Percentiles rank a stretch among this genome's conserved stretches.
Evolutionary conservation across 805 yeast genomes (phyloP).

Genomic region (Candida sithepensis): DNA sequence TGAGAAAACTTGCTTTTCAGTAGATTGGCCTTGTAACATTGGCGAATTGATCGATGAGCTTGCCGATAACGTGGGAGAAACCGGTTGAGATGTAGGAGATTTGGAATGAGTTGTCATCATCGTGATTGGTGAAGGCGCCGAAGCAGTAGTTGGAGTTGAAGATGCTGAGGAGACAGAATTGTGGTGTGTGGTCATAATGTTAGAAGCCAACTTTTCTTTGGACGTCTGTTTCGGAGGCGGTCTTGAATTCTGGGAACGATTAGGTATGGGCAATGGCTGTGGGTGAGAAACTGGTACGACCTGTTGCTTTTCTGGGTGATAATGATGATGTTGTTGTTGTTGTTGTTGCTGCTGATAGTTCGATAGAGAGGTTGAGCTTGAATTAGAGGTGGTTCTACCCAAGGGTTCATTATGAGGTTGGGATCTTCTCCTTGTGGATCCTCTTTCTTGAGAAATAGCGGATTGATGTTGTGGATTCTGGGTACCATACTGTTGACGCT

Average conservation of each 20-base stretch:
- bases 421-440: constrained; percentile 1
- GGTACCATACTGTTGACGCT: neutral
- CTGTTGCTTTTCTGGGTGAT: neutral
- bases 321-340: neutral
- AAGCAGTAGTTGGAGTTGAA: neutral
- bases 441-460: constrained; percentile 11
- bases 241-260: constrained; percentile 8
- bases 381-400: neutral
- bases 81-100: constrained; percentile 11
- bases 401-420: constrained; percentile 2
- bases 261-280: constrained; percentile 13
- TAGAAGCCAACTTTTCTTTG: neutral
- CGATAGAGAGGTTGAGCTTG: neutral
- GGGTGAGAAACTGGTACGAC: neutral
- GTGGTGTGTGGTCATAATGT: neutral
- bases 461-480: neutral
- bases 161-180: neutral
- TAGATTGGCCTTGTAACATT: constrained; percentile 6
- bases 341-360: neutral
- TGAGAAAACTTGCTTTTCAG: constrained; percentile 9
- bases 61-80: constrained; percentile 20
- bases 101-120: neutral
- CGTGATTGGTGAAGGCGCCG: neutral
- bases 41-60: constrained; percentile 16
- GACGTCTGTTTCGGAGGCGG: constrained; percentile 5